phyloP scores from a whole-genome alignment of 371 early-diverging fungal species.

The Smittium mucronatum region DNA sequence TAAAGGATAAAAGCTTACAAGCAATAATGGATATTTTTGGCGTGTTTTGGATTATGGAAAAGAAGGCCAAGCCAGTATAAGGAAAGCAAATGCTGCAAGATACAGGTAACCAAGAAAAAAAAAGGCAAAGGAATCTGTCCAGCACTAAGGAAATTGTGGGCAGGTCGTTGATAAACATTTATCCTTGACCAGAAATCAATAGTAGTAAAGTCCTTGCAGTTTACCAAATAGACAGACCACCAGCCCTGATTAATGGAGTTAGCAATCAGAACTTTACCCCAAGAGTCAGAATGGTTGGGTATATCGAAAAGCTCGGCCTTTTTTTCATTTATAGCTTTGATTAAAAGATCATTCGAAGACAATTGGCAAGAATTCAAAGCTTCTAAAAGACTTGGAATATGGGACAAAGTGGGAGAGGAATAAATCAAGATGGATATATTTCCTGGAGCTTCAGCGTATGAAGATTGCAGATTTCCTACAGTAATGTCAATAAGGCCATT shows the following conservation, averaged over 20 bases:
- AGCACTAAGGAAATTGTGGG: conserved; percentile 10
- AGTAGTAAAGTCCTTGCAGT: not conserved
- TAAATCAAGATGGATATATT: not conserved
- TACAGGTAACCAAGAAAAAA: not conserved
- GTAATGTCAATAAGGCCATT: conserved; percentile 2
- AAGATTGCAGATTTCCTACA: not conserved
- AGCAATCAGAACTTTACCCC: not conserved
- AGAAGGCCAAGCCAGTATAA: conserved; percentile 4
- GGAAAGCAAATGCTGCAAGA: not conserved
- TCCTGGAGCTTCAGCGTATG: conserved; percentile 4
- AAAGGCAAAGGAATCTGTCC: not conserved
- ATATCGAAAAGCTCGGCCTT: not conserved
- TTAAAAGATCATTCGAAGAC: not conserved
- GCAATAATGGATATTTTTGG: not conserved
- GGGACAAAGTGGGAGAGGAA: not conserved
- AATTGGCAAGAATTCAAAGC: not conserved
- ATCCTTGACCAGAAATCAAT: conserved; percentile 9
- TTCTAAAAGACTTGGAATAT: not conserved
- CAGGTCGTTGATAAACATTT: conserved; percentile 5
- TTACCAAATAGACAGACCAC: conserved; percentile 8
- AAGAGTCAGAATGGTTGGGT: not conserved
- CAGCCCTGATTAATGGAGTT: not conserved
- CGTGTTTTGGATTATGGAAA: not conserved
- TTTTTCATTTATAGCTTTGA: not conserved
- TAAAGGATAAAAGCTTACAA: not conserved